A percentile compares a stretch with the other conserved stretches of the same genome.
Conservation (phyloP, 805 yeast species). For the Cyberlindnera samutprakarnensis region DNA sequence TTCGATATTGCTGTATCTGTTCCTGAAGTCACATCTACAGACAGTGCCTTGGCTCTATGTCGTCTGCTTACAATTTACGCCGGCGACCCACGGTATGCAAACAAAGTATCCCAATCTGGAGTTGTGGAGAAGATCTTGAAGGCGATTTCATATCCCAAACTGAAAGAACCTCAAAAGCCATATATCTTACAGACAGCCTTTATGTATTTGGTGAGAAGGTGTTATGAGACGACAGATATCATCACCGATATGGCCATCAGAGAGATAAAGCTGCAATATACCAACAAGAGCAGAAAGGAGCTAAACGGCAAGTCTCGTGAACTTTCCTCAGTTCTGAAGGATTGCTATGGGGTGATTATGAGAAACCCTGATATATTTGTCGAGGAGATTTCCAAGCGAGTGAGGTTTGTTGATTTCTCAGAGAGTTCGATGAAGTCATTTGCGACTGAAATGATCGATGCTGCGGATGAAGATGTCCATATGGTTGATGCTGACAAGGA, state of each 20-base stretch:
- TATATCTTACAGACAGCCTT: conserved; percentile 39
- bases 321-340: conserved; percentile 39
- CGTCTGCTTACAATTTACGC: conserved; percentile 49
- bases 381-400: conserved; percentile 33
- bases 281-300: conserved; percentile 23
- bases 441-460: conserved; percentile 16
- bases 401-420: conserved; percentile 38
- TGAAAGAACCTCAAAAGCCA: conserved; percentile 29
- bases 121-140: conserved; percentile 40
- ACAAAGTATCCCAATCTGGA: conserved; percentile 37
- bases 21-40: conserved; percentile 32
- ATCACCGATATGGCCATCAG: conserved; percentile 41
- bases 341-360: conserved; percentile 36
- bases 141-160: conserved; percentile 27
- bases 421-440: conserved; percentile 25
- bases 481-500: conserved; percentile 15
- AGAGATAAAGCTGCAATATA: conserved; percentile 42
- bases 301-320: conserved; percentile 32
- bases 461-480: conserved; percentile 15
- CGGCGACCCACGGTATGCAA: conserved; percentile 32
- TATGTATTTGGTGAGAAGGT: conserved; percentile 52
- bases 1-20: conserved; percentile 37
- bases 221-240: conserved; percentile 54
- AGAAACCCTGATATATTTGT: conserved; percentile 43
- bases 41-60: conserved; percentile 46